Conservation (phyloP, 2,329 filamentous ascomycete species). For the Ophiocordyceps unilateralis region DNA sequence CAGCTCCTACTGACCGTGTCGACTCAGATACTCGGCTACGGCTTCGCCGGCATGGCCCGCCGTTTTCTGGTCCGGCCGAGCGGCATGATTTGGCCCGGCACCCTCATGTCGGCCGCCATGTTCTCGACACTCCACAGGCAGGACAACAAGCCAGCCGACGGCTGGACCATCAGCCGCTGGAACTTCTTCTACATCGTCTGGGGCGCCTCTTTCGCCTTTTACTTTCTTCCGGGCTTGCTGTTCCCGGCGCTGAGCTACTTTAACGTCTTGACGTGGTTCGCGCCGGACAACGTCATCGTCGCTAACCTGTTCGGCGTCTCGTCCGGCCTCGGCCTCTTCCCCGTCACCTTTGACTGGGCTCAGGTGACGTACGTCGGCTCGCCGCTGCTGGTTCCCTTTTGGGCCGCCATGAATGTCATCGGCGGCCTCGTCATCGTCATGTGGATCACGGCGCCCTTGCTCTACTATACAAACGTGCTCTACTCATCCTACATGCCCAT, state of each 20-base stretch:
- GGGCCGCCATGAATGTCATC: constrained; percentile 73
- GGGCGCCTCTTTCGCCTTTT: constrained; percentile 56
- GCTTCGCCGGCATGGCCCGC: constrained; percentile 67
- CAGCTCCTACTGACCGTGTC: constrained; percentile 72
- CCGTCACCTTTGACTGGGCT: constrained; percentile 81
- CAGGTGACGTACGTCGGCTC: constrained; percentile 82
- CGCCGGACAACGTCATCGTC: constrained; percentile 69
- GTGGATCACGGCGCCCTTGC: constrained; percentile 66
- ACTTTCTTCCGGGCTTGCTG: constrained; percentile 68
- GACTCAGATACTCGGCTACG: constrained; percentile 73
- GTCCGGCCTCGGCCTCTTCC: constrained; percentile 72
- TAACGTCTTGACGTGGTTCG: constrained; percentile 77
- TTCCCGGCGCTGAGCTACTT: constrained; percentile 80
- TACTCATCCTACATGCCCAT: constrained; percentile 79
- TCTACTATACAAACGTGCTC: constrained; percentile 66
- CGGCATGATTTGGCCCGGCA: constrained; percentile 85
- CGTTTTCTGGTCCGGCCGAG: constrained; percentile 70
- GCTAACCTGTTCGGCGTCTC: constrained; percentile 74
- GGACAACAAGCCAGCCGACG: constrained; percentile 64
- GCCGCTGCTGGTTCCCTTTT: constrained; percentile 67
- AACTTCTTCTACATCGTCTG: constrained; percentile 70
- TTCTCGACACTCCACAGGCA: constrained; percentile 74
- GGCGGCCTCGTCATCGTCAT: constrained; percentile 66
- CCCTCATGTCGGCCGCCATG: constrained; percentile 77
- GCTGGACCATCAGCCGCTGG: constrained; percentile 70